Percentiles rank a stretch among this genome's conserved stretches.
Conservation (phyloP, 495 filamentous ascomycete species). For the Sordaria brevicollis region DNA sequence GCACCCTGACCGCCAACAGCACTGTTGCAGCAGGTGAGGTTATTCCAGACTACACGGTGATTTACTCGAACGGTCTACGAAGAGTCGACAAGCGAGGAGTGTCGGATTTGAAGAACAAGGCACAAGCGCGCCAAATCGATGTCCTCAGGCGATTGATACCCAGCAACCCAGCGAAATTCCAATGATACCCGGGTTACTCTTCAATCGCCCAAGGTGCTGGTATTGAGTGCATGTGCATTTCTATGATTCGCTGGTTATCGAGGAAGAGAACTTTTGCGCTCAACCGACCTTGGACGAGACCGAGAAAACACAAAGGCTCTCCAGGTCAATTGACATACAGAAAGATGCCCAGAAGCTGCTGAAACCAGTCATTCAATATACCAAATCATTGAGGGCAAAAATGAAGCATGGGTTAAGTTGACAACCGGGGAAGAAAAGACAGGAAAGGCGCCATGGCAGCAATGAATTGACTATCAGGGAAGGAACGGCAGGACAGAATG, state of each 20-base stretch:
- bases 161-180: slow-evolving; percentile 52
- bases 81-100: slow-evolving; percentile 46
- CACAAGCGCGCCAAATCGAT: slow-evolving; percentile 51
- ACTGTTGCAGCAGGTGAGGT: slow-evolving; percentile 42
- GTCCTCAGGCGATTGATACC: slow-evolving; percentile 51
- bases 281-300: too few species aligned
- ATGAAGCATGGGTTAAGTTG: background rate
- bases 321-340: background rate
- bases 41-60: slow-evolving; percentile 54
- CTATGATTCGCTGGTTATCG: background rate
- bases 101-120: slow-evolving; percentile 42
- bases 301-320: too few species aligned
- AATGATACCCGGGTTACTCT: slow-evolving; percentile 12
- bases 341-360: background rate
- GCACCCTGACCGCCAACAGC: slow-evolving; percentile 37
- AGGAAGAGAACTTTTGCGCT: background rate
- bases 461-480: too few species aligned
- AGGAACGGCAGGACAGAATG: too few species aligned
- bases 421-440: too few species aligned
- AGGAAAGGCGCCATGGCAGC: too few species aligned
- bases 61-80: slow-evolving; percentile 50
- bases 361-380: background rate
- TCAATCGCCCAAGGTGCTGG: background rate
- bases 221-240: background rate
- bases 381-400: background rate